phyloP scores from a whole-genome alignment of 306 rosid species.

The Styphnolobium japonicum region DNA sequence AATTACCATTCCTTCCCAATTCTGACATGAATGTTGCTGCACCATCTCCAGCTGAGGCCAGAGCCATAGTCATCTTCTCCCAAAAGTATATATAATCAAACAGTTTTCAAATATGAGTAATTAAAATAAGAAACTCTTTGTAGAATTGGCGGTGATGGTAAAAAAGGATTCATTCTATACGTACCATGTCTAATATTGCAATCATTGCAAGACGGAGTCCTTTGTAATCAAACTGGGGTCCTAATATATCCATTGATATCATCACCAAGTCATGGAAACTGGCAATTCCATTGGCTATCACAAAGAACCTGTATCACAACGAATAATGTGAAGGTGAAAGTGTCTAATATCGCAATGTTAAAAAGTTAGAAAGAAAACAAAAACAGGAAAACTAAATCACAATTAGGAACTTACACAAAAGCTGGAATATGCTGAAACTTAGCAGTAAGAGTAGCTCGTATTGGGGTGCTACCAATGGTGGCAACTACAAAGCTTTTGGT shows the following conservation, averaged over 20 bases:
- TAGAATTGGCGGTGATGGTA: neutral
- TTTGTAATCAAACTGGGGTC: constrained; percentile 43
- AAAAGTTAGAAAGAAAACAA: neutral
- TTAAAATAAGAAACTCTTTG: neutral
- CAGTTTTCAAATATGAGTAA: neutral
- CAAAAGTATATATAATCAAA: neutral
- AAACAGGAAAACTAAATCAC: neutral
- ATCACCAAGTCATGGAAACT: constrained; percentile 62
- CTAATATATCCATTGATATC: constrained; percentile 46
- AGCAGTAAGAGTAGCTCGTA: constrained; percentile 52
- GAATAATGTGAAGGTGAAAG: neutral
- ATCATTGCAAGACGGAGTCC: constrained; percentile 57
- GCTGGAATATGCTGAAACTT: constrained; percentile 77
- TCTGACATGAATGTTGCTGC: constrained; percentile 83
- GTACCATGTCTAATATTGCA: constrained; percentile 83
- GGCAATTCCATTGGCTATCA: constrained; percentile 62
- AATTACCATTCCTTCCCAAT: constrained; percentile 77
- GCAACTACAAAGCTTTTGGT: constrained; percentile 66
- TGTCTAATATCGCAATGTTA: neutral
- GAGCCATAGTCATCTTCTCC: constrained; percentile 46
- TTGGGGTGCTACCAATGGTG: constrained; percentile 62
- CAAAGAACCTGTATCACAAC: constrained; percentile 63
- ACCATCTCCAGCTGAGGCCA: constrained; percentile 66
- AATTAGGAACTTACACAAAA: constrained; percentile 55
- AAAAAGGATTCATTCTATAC: neutral